phyloP scores from a whole-genome alignment of 345 rosid species.

The Aquilaria yunnanensis region DNA sequence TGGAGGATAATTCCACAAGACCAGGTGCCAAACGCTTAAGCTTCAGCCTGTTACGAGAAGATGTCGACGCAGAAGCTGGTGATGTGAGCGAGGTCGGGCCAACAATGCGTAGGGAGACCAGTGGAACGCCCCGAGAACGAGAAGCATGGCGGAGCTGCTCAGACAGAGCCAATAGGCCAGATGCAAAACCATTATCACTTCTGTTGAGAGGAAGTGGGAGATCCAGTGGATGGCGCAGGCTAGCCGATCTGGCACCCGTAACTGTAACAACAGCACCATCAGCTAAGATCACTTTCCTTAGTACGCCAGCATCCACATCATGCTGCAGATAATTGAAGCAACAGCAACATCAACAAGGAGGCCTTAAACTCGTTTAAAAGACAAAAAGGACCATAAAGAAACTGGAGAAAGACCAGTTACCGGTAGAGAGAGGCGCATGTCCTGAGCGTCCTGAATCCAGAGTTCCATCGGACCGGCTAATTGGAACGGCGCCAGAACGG shows the following conservation, averaged over 20 bases:
- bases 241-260: slow-evolving; percentile 94
- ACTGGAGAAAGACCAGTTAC: background rate
- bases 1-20: slow-evolving; percentile 66
- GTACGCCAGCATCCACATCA: slow-evolving; percentile 93
- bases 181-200: no score
- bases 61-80: slow-evolving; percentile 44
- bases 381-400: no score
- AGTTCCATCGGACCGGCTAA: slow-evolving; percentile 45
- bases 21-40: slow-evolving; percentile 91
- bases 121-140: no score
- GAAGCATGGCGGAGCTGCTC: no score
- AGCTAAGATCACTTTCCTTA: slow-evolving; percentile 83
- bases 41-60: slow-evolving; percentile 52
- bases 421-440: slow-evolving; percentile 1
- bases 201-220: slow-evolving; percentile 61
- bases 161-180: no score
- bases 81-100: slow-evolving; percentile 20
- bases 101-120: no score
- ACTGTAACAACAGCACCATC: slow-evolving; percentile 92
- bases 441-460: slow-evolving; percentile 83
- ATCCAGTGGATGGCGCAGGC: slow-evolving; percentile 81
- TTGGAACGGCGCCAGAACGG: slow-evolving; percentile 1
- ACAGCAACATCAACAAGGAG: slow-evolving; percentile 2
- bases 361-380: no score
- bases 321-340: slow-evolving; percentile 46